These are phyloP conservation scores for Aspergillus awamori DNA, from an alignment of 2,329 filamentous ascomycete species.

Conservation along the genomic window DNA sequence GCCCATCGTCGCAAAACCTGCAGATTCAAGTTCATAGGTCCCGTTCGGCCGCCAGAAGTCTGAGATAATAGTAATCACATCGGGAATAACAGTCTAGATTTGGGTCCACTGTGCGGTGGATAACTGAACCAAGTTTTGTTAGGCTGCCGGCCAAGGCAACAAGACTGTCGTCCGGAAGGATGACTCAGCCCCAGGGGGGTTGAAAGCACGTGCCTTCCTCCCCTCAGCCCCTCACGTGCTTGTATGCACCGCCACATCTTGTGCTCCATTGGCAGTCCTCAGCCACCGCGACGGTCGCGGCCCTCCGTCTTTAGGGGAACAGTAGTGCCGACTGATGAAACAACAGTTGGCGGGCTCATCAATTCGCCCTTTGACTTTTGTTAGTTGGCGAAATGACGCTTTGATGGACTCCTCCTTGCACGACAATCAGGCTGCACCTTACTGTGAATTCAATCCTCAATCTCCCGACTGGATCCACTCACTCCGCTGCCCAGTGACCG, in stretches of 20 bases:
- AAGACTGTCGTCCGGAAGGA: not conserved
- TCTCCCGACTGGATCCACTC: conserved; percentile 10
- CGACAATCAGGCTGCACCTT: not conserved
- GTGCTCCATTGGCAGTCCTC: not conserved
- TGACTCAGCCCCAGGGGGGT: not conserved
- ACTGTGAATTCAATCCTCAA: not conserved
- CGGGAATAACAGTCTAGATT: conserved; percentile 1
- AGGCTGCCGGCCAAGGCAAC: not conserved
- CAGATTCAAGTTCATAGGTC: not conserved
- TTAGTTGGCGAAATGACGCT: not conserved
- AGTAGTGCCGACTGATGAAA: not conserved
- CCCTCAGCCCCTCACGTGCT: conserved; percentile 8
- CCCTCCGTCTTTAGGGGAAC: conserved; percentile 15
- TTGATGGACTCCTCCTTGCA: not conserved
- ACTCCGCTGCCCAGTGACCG: conserved; percentile 13
- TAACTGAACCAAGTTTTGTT: not conserved
- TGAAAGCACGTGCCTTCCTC: not conserved
- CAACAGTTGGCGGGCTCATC: conserved; percentile 3
- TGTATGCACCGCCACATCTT: conserved; percentile 2
- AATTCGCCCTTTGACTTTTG: not conserved
- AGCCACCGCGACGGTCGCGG: conserved; percentile 21
- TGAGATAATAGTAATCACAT: not conserved
- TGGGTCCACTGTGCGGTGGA: conserved; percentile 2
- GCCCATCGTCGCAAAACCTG: not conserved
- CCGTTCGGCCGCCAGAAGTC: not conserved